Conservation (phyloP, 2,329 filamentous ascomycete genomes). For the Fonsecaea multimorphosa region DNA sequence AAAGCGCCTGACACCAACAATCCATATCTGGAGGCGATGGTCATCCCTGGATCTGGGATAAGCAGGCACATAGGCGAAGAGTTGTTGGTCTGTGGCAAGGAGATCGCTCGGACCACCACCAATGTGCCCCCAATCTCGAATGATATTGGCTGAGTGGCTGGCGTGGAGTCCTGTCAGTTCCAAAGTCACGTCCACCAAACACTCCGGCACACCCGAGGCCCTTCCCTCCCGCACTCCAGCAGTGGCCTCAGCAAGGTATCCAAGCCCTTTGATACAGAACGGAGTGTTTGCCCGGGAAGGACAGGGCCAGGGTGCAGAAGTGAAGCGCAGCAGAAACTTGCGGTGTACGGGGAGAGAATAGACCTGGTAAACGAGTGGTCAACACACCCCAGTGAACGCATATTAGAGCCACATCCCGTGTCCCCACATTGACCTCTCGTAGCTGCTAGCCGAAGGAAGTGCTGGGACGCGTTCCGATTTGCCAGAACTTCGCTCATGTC, state of each 20-base stretch:
- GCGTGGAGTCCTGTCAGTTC: not conserved
- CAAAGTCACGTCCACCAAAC: not conserved
- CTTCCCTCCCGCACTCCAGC: not conserved
- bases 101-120: not conserved
- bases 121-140: not conserved
- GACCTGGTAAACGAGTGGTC: not conserved
- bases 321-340: not conserved
- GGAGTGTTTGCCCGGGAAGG: not conserved
- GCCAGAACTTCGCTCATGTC: not conserved
- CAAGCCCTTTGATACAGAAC: not conserved
- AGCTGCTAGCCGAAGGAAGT: not conserved
- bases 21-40: not conserved
- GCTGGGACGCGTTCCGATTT: not conserved
- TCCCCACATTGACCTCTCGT: not conserved
- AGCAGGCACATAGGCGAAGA: not conserved
- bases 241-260: not conserved
- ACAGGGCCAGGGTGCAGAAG: not conserved
- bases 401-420: not conserved
- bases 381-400: not conserved
- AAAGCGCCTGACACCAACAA: not conserved
- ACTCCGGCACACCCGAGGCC: not conserved
- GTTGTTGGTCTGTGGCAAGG: not conserved
- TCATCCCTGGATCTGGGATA: not conserved
- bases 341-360: not conserved
- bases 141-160: not conserved